Percentiles rank a stretch among this genome's conserved stretches.
phyloP scores from a whole-genome alignment of 2,329 filamentous ascomycete genomes.

The Phialophora verrucosa region DNA sequence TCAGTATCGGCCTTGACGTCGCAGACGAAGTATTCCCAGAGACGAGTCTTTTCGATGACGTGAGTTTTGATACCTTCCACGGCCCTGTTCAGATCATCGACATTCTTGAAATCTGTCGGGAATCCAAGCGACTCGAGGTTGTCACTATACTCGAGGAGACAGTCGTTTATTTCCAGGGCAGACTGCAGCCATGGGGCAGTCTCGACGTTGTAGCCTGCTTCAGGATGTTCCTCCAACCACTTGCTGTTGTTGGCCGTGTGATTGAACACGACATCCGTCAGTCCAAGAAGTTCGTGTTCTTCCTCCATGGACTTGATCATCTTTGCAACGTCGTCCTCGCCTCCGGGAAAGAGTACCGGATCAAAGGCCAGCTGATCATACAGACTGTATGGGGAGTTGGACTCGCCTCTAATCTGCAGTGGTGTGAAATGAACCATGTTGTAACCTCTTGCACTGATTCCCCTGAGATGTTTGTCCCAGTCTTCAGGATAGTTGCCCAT shows the following conservation, averaged over 20 bases:
- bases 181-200: constrained; percentile 77
- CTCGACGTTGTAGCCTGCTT: constrained; percentile 90
- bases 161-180: constrained; percentile 76
- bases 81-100: constrained; percentile 75
- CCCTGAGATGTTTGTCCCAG: constrained; percentile 86
- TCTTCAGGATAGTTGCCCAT: constrained; percentile 91
- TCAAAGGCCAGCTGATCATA: constrained; percentile 93
- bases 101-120: constrained; percentile 72
- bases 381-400: constrained; percentile 96
- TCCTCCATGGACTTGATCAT: constrained; percentile 82
- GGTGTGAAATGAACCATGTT: constrained; percentile 99
- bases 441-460: constrained; percentile 89
- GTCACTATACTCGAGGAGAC: constrained; percentile 69
- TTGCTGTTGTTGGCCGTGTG: constrained; percentile 95
- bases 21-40: constrained; percentile 94
- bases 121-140: constrained; percentile 71
- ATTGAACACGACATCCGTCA: constrained; percentile 98
- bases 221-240: constrained; percentile 93
- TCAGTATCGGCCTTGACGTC: constrained; percentile 76
- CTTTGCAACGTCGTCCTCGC: constrained; percentile 78
- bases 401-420: constrained; percentile 82
- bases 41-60: constrained; percentile 74
- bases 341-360: constrained; percentile 76
- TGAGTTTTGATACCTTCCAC: constrained; percentile 84
- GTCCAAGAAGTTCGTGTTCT: constrained; percentile 79